These are phyloP conservation scores for Capsella rubella DNA, from an alignment of 441 rosid genomes.

Conservation along the genomic window DNA sequence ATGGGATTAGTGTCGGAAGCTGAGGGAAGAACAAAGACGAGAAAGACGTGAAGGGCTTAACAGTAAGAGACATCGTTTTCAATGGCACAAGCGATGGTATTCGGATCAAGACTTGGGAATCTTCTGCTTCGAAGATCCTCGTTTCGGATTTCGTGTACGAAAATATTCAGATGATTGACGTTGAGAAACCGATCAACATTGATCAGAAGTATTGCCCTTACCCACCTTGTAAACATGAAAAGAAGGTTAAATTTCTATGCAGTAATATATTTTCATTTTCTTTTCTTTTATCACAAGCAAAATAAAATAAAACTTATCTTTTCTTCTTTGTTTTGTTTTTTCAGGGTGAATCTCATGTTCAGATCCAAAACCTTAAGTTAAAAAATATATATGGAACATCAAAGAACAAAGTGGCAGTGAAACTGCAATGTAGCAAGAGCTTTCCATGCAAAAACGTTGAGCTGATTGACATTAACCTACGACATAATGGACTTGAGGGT, in stretches of 20 bases:
- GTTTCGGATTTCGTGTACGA: constrained; percentile 52
- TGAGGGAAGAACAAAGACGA: constrained; percentile 43
- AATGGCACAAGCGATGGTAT: constrained; percentile 41
- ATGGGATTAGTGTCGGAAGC: constrained; percentile 47
- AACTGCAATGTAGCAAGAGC: constrained; percentile 37
- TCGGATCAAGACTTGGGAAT: constrained; percentile 52
- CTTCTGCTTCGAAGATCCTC: constrained; percentile 47
- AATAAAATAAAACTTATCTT: not conserved
- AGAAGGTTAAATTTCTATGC: constrained; percentile 16
- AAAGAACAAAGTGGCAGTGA: constrained; percentile 28
- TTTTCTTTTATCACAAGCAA: not conserved
- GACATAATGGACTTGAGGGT: not conserved
- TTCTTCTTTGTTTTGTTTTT: not conserved
- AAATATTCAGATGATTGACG: constrained; percentile 53
- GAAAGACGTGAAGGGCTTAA: constrained; percentile 33
- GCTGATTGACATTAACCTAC: constrained; percentile 29
- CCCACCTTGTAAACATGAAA: constrained; percentile 40
- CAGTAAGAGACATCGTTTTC: constrained; percentile 31
- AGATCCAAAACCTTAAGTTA: constrained; percentile 23
- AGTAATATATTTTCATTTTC: not conserved
- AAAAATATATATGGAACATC: constrained; percentile 40
- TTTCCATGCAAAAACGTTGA: constrained; percentile 34
- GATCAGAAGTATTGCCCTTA: constrained; percentile 55
- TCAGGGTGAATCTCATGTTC: constrained; percentile 37
- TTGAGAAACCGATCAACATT: constrained; percentile 51